Base-by-base conservation (phyloP, 495 filamentous ascomycete genomes). In the Acidomyces sp. region DNA sequence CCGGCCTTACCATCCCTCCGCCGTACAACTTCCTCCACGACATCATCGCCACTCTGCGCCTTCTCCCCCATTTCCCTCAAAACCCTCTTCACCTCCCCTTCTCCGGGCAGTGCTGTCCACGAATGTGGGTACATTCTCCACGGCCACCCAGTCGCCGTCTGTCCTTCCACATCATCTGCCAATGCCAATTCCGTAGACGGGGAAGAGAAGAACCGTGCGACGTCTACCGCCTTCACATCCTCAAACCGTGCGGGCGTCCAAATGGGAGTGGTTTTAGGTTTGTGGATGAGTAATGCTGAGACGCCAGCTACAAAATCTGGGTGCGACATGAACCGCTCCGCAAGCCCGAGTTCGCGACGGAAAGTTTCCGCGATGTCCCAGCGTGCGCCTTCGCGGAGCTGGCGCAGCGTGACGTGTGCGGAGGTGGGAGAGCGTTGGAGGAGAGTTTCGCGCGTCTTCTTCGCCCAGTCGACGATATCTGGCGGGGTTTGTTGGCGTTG, bases 301-400 rank as follows among this genome's bases (percentile, higher is more conserved):
- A 96, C 87, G 27, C 90, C 90, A 58, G 84, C 77, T 32, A 72
- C 71, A 59, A 96, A 97, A 58, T 97, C 90, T 3, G 74, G 78
- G 53, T 83, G 74, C 23, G 61, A 56, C 88, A 96, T 93, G 67
- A 96, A 95, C 37, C 71, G 69, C 28, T 67, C 55, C 3, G 90
- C 83, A 25, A 96, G 77, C 46, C 74, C 65, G 59, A 85, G 67
- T 63, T 97, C 90, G 25, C 76, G 74, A 54, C 74, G 64, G 68
- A 95, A 96, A 1, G 90, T 75, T 59, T 88, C 70, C 4, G 67
- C 56, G 51, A 96, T 94, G 39, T 59, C 62, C 90, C 90, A 94
- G 2, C 64, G 54, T 44, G 57, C 54, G 39, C 84, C 85, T 19
- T 82, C 58, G 41, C 76, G 80, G 75, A 94, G 74, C 62, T 85